Percentiles rank a stretch among this genome's conserved stretches.
Evolutionary conservation across 164 flowering plant genomes (phyloP).

Genomic region (Protea cynaroides): DNA sequence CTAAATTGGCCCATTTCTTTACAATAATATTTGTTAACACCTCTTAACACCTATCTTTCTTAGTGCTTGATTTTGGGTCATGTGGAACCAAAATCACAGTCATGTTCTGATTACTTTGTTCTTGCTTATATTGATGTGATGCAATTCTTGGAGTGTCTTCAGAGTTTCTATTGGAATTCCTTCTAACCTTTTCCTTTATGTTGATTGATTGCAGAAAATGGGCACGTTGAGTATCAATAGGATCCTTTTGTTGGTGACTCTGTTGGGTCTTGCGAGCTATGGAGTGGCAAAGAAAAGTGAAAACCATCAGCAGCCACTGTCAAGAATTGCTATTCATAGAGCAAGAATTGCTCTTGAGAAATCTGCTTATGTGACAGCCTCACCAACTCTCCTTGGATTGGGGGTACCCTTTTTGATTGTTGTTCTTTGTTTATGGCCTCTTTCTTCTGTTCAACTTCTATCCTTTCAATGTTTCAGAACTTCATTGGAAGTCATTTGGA

Average conservation of each 20-base stretch:
- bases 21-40: no score
- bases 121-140: not conserved
- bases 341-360: slow-evolving; percentile 33
- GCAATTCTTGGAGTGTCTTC: no score
- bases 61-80: not conserved
- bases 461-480: not conserved
- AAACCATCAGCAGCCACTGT: slow-evolving; percentile 46
- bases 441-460: no score
- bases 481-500: not conserved
- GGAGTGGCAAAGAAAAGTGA: slow-evolving; percentile 32
- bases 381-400: slow-evolving; percentile 61
- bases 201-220: slow-evolving; percentile 15
- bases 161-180: not conserved
- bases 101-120: not conserved
- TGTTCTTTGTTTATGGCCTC: not conserved
- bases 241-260: slow-evolving; percentile 18
- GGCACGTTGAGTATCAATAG: slow-evolving; percentile 19
- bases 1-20: no score
- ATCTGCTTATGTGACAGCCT: slow-evolving; percentile 52
- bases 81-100: no score
- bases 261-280: slow-evolving; percentile 24
- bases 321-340: slow-evolving; percentile 56
- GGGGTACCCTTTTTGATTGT: slow-evolving; percentile 24
- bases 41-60: no score
- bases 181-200: not conserved